Base-by-base conservation (phyloP, 768 basidiomycete species). In the Calvatia gigantea region DNA sequence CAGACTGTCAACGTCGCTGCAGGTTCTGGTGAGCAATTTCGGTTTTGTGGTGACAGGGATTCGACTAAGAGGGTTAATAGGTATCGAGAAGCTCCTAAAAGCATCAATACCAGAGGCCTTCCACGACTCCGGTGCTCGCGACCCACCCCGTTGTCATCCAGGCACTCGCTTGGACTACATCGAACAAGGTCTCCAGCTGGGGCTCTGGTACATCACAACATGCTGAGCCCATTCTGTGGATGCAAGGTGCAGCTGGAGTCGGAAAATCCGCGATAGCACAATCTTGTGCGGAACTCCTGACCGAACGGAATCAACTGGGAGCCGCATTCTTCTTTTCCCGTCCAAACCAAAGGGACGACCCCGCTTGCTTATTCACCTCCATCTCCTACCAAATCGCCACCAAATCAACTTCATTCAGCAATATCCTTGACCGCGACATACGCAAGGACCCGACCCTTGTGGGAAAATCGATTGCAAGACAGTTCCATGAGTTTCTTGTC, bases 251-350 rank as follows among this genome's bases (percentile, higher is more conserved):
- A 9, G 50, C 50, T 1, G 50, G 50, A 41, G 50, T 41, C 19
- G 50, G 50, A 2, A 51, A 41, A 29, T 39, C 50, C 1, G 28
- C 50, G 5, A 17, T 51, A 12, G 50, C 38, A 2, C 50, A 41
- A 23, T 15, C 50, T 15, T 41, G 37, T n/a, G 38, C 50, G 3
- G 38, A 41, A 27, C 14, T 28, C 8, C 11, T 28, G 3, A n/a
- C 12, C 6, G 35, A 38, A 14, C 11, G 15, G 5, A n/a, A 27
- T 11, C n/a, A 14, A 7, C 31, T 54, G 0, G 53, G 43, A 2
- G 53, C 53, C 8, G 31, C 32, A 1, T 32, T 54, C 53, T 54
- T 45, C 23, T 54, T 54, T 25, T 54, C 53, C 14, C 31, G 53
- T 6, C 15, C 21, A 1, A 45, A 46, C 6, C 27, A 17, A n/a